Percentiles rank a stretch among this genome's conserved stretches.
Evolutionary conservation across 2,329 filamentous ascomycete genomes (phyloP).

Genomic region (Phialemoniopsis sp.): DNA sequence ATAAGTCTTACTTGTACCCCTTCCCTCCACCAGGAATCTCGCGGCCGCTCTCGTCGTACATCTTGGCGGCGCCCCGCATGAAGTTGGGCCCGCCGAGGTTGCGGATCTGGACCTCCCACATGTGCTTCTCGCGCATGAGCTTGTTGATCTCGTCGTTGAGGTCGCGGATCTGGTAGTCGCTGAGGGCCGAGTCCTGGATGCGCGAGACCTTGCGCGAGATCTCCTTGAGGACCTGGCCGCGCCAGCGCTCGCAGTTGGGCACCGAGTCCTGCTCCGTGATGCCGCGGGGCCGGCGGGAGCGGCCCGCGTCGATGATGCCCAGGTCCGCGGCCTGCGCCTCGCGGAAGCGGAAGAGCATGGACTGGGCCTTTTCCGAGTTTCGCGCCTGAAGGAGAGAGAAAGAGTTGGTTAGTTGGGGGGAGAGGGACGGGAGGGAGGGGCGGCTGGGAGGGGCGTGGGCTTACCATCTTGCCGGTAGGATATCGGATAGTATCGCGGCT

Average conservation of each 20-base stretch:
- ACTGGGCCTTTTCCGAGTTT: conserved; percentile 98
- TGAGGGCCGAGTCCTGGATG: conserved; percentile 88
- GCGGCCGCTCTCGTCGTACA: conserved; percentile 70
- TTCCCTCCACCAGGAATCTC: conserved; percentile 75
- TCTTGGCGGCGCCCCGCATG: conserved; percentile 66
- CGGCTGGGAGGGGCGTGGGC: not conserved
- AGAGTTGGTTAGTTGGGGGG: not conserved
- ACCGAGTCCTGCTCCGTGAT: conserved; percentile 86
- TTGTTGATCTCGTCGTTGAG: conserved; percentile 99
- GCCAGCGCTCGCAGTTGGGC: conserved; percentile 93
- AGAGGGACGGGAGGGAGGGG: not conserved
- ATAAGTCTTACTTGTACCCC: conserved; percentile 60
- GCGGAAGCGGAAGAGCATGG: conserved; percentile 99
- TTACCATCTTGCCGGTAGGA: conserved; percentile 6
- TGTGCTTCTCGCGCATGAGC: conserved; percentile 97
- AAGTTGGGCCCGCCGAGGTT: conserved; percentile 97
- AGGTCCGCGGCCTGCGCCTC: conserved; percentile 94
- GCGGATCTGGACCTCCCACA: conserved; percentile 97
- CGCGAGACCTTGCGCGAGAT: conserved; percentile 94
- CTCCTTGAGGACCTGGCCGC: conserved; percentile 94
- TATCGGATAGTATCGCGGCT: not conserved
- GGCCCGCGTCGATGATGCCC: conserved; percentile 90
- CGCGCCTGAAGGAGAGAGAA: conserved; percentile 59
- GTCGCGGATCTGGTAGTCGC: conserved; percentile 94
- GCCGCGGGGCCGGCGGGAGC: conserved; percentile 82